A percentile compares a stretch with the other conserved stretches of the same genome.
Evolutionary conservation across 805 yeast genomes (phyloP).

Genomic region (Pichia paraexigua): DNA sequence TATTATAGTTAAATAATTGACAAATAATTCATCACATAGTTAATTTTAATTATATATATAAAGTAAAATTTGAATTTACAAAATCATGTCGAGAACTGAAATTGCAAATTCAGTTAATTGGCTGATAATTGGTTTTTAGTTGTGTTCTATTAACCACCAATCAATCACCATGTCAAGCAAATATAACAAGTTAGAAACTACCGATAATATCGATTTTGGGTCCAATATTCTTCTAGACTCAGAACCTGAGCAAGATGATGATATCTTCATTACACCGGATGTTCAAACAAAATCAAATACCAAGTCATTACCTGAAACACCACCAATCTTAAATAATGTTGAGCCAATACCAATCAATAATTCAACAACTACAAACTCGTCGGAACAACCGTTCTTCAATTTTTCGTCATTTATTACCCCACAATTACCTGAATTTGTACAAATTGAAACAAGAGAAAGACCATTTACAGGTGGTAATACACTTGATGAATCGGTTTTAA

Average conservation of each 20-base stretch:
- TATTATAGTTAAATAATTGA: no score
- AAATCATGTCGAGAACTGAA: neutral
- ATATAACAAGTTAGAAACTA: conserved; percentile 3
- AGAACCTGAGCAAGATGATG: conserved; percentile 22
- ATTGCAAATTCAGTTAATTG: neutral
- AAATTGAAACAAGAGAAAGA: conserved; percentile 34
- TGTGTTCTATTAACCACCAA: neutral
- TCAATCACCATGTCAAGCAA: neutral
- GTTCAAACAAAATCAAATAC: conserved; percentile 9
- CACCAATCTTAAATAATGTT: neutral
- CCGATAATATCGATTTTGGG: conserved; percentile 6
- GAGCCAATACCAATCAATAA: conserved; percentile 1
- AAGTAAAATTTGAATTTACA: neutral
- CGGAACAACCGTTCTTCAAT: conserved; percentile 15
- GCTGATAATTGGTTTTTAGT: neutral
- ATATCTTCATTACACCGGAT: conserved; percentile 29
- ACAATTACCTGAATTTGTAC: conserved; percentile 14
- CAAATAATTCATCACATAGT: no score
- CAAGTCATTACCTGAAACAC: conserved; percentile 2
- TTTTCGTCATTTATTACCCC: conserved; percentile 31
- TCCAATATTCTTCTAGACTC: neutral
- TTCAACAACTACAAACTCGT: neutral
- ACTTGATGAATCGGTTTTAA: conserved; percentile 46
- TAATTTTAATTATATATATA: no score
- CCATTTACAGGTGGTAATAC: conserved; percentile 54